Evolutionary conservation across 2,329 filamentous ascomycete genomes (phyloP).

Genomic region (Verruconis gallopava): DNA sequence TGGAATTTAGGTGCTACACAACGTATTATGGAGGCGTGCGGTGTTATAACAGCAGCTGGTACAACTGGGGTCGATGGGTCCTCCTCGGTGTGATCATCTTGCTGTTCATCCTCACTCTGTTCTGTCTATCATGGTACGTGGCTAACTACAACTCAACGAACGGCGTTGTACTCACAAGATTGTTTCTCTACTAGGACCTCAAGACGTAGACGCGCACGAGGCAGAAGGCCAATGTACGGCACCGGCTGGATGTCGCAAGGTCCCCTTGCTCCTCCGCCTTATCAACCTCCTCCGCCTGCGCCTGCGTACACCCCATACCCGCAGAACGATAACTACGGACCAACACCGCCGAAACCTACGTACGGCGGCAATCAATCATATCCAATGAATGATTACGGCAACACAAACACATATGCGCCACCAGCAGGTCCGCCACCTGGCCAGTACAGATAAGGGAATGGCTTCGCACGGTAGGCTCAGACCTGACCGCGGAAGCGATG

Average conservation of each 20-base stretch:
- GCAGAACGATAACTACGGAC: not conserved
- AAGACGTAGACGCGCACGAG: constrained; percentile 3
- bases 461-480: no score
- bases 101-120: constrained; percentile 4
- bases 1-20: constrained; percentile 8
- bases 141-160: not conserved
- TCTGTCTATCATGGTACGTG: constrained; percentile 8
- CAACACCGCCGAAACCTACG: not conserved
- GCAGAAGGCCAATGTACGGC: constrained; percentile 5
- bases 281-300: not conserved
- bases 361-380: not conserved
- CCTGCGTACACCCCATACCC: not conserved
- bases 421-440: constrained; percentile 7
- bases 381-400: not conserved
- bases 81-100: constrained; percentile 5
- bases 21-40: not conserved
- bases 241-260: constrained; percentile 7
- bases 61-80: constrained; percentile 10
- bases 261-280: not conserved
- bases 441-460: no score
- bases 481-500: no score
- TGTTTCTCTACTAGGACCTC: constrained; percentile 7
- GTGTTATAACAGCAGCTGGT: constrained; percentile 1
- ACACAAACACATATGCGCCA: constrained; percentile 3
- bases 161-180: not conserved